Base-by-base conservation (phyloP, 371 early-diverging fungal species). In the Funneliformis caledonium region DNA sequence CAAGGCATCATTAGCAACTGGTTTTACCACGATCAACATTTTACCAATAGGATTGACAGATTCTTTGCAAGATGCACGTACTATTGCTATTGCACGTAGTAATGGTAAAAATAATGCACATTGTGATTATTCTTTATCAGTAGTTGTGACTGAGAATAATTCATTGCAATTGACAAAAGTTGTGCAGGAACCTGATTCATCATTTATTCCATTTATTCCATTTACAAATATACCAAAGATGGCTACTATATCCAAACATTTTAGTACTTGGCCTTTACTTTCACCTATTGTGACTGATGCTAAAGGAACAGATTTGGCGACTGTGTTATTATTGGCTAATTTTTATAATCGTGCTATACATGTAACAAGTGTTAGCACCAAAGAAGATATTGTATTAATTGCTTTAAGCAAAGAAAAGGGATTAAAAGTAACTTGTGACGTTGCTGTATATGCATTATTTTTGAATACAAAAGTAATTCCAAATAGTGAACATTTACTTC, bases 391-490 rank as follows among this genome's bases (percentile, higher is more conserved):
- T 81, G 91, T 89, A 14, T 86, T 97, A 84, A 94, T 98, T 70
- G 86, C 88, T 19, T 89, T 97, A 85, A 91, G 92, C 82, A 97
- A 97, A 88, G 92, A 95, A 72, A 94, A 94, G 84, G 96, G 95
- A n/a, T 87, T 96, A n/a, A 83, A 87, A 37, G 95, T 97, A 43
- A 96, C 97, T 19, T 98, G 97, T 87, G 99, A 97, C 83, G 96
- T 96, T 22, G 84, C 91, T 50, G 89, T 96, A n/a, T 93, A 94
- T 83, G 85, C 93, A 31, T 87, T 97, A 70, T 97, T 97, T 89
- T 88, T 94, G 74, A 84, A 86, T 22, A 84, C 84, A 12, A 89
- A 88, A 62, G 88, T 89, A 56, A 83, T 83, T 61, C 83, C 83
- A 59, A 82, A 85, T 56, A 85, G 88, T 80, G 81, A 31, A 47